phyloP scores from a whole-genome alignment of 225 moss, liverwort and hornwort species.

The Antitrichia curtipendula region DNA sequence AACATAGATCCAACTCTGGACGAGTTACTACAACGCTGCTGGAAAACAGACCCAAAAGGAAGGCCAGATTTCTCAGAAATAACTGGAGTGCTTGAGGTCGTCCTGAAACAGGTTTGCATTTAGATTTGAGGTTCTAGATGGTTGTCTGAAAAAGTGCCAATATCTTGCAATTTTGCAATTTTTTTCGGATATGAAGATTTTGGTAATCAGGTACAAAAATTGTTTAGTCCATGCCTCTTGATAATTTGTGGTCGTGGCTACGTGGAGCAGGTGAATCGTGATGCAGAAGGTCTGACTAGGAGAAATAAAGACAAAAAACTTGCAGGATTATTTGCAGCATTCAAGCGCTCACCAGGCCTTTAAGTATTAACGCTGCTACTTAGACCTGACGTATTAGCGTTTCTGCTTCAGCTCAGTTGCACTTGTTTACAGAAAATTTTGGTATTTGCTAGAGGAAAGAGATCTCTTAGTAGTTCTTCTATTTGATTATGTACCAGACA shows the following conservation, averaged over 20 bases:
- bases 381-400: neutral
- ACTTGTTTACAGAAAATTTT: neutral
- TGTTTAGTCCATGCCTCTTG: neutral
- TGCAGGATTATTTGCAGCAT: constrained; percentile 13
- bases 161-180: neutral
- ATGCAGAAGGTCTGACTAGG: neutral
- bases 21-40: constrained; percentile 20
- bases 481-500: neutral
- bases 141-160: neutral
- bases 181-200: neutral
- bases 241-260: neutral
- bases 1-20: constrained; percentile 34
- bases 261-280: constrained; percentile 12
- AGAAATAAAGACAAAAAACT: constrained; percentile 18
- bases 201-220: neutral
- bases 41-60: constrained; percentile 2
- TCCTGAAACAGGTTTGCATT: constrained; percentile 5
- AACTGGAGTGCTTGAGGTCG: constrained; percentile 11
- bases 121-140: neutral
- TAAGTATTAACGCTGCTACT: neutral
- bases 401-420: neutral
- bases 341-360: constrained; percentile 13
- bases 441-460: neutral
- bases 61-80: constrained; percentile 28
- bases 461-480: too few relatives aligned